These are phyloP conservation scores for Torulaspora pretoriensis DNA, from an alignment of 1,139 yeast genomes.

Conservation along the genomic window DNA sequence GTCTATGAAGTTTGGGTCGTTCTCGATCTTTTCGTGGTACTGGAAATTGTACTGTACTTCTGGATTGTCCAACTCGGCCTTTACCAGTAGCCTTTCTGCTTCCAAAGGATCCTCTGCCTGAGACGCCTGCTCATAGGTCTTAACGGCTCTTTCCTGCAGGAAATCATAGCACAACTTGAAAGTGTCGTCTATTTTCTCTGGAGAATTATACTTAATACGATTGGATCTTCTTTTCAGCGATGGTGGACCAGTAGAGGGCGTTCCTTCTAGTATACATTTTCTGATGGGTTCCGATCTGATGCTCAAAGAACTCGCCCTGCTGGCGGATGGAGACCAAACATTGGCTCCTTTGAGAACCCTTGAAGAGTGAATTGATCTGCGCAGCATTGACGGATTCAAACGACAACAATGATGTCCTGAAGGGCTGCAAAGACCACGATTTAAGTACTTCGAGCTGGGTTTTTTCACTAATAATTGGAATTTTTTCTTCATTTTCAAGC, in stretches of 20 bases:
- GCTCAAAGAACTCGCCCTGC: constrained; percentile 17
- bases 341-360: constrained; percentile 11
- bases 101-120: constrained; percentile 33
- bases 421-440: not conserved
- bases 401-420: not conserved
- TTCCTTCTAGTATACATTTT: constrained; percentile 23
- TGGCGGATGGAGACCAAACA: constrained; percentile 22
- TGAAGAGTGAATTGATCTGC: constrained; percentile 19
- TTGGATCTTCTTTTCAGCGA: constrained; percentile 44
- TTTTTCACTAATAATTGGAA: constrained; percentile 1
- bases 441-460: not conserved
- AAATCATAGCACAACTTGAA: constrained; percentile 64
- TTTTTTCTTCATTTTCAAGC: constrained; percentile 1
- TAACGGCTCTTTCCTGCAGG: constrained; percentile 47
- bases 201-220: constrained; percentile 56
- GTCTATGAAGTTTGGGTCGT: constrained; percentile 50
- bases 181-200: constrained; percentile 64
- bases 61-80: constrained; percentile 71
- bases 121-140: constrained; percentile 24
- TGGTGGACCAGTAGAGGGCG: constrained; percentile 38
- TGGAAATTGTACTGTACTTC: constrained; percentile 70
- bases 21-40: constrained; percentile 39
- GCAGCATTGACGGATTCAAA: constrained; percentile 14
- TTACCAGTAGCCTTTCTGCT: constrained; percentile 36
- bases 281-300: constrained; percentile 16